These are phyloP conservation scores for Leccinum pellstonianum DNA, from an alignment of 768 basidiomycete genomes.

Conservation along the genomic window DNA sequence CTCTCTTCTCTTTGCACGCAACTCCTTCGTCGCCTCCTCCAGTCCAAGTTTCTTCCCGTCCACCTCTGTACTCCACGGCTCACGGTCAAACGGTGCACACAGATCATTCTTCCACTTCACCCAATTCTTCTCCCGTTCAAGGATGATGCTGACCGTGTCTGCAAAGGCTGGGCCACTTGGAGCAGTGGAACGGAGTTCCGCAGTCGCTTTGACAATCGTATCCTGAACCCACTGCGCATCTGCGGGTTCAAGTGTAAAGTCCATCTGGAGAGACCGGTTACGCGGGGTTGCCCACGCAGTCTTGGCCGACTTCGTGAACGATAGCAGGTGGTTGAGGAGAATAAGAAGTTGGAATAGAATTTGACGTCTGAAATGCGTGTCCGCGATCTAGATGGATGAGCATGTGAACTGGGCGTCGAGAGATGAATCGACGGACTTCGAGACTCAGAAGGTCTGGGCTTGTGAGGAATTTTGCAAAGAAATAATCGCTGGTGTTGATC, in stretches of 20 bases:
- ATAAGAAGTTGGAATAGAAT: conserved; percentile 84
- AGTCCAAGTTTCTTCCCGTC: conserved; percentile 52
- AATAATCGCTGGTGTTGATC: conserved; percentile 63
- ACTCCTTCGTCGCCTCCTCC: conserved; percentile 57
- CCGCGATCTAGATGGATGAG: conserved; percentile 61
- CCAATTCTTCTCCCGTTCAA: conserved; percentile 89
- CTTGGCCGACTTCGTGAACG: conserved; percentile 70
- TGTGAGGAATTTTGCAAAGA: conserved; percentile 92
- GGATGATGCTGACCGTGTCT: conserved; percentile 66
- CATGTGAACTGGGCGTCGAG: conserved; percentile 9
- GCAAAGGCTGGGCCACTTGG: conserved; percentile 77
- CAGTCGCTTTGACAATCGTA: conserved; percentile 51
- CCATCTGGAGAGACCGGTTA: conserved; percentile 81
- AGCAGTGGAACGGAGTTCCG: conserved; percentile 67
- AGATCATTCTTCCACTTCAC: conserved; percentile 85
- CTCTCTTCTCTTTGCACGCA: conserved; percentile 54
- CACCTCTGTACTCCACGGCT: conserved; percentile 54
- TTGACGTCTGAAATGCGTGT: conserved; percentile 91
- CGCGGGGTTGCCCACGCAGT: conserved; percentile 56
- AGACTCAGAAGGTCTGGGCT: conserved; percentile 83
- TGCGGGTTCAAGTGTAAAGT: conserved; percentile 67
- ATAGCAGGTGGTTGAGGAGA: conserved; percentile 71
- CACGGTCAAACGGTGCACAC: conserved; percentile 77
- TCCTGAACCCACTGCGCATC: conserved; percentile 81
- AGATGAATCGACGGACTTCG: conserved; percentile 53